Base-by-base conservation (phyloP, 495 filamentous ascomycete species). In the Astrothelium macrocarpum region DNA sequence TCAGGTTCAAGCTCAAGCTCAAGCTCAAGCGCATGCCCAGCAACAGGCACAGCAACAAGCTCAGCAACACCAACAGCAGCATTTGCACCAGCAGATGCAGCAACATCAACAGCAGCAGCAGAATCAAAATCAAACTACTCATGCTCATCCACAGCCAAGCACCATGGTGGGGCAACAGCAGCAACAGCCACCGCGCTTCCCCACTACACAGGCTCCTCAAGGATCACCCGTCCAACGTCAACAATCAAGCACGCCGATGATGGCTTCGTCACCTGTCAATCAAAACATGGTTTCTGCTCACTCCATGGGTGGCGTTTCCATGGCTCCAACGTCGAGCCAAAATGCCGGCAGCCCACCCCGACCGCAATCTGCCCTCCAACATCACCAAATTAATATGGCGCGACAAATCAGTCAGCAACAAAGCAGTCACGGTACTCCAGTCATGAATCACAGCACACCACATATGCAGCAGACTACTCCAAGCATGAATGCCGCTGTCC, bases 221-320 rank as follows among this genome's bases (percentile, higher is more conserved):
- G 61, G 65, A 69, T n/a, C 68, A 60, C 25, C 61, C 60, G 28
- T 67, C 64, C 18, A 32, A 59, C 18, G 80, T 82, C 85, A 84
- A 59, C 84, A 84, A 32, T 91, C 90, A 5, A 95, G 90, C 12
- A 95, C 91, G 1, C 90, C 91, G 5, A 88, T 89, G 67, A 83
- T 78, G 42, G 83, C 82, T 62, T 90, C 90, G 25, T 94, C 91
- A 20, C 90, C 91, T 2, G 80, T 89, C 70, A 82, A 90, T 62
- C 79, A 79, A 46, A 85, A 78, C 66, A 70, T 71, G 53, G 83
- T 79, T 68, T 74, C 64, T 4, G 43, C 68, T 53, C 65, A 74
- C 45, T 59, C 74, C 7, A 78, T 80, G 71, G 78, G 76, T n/a
- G 77, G 82, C 61, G 85, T 88, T 39, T 81, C 90, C 0, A 94